Evolutionary conservation across 441 rosid genomes (phyloP).

Genomic region (Sinapis alba): DNA sequence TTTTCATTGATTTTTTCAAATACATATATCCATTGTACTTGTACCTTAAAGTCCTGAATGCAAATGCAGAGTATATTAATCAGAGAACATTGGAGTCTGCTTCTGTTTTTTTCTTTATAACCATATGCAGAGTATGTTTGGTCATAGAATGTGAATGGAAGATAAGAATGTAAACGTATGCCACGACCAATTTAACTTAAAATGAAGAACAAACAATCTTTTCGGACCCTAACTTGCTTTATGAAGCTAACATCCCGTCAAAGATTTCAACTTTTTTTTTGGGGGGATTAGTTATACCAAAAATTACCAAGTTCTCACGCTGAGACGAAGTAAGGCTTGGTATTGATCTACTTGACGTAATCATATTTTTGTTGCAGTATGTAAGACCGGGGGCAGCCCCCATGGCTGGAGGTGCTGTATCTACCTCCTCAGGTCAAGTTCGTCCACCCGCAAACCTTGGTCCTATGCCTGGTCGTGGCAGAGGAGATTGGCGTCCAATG

Average conservation of each 20-base stretch:
- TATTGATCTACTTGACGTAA: constrained; percentile 33
- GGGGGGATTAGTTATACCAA: constrained; percentile 17
- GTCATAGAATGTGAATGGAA: too few species aligned
- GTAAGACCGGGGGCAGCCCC: constrained; percentile 96
- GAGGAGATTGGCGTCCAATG: constrained; percentile 93
- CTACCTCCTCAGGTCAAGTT: constrained; percentile 70
- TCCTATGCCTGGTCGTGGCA: constrained; percentile 80
- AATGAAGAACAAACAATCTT: constrained; percentile 18
- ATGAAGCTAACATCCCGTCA: constrained; percentile 12
- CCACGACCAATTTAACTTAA: constrained; percentile 2
- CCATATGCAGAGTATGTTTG: constrained; percentile 17
- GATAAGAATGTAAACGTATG: constrained; percentile 18
- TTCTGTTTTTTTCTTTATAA: constrained; percentile 2
- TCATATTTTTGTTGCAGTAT: constrained; percentile 69
- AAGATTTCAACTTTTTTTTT: constrained; percentile 11
- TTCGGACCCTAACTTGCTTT: constrained; percentile 23
- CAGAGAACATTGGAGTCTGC: constrained; percentile 8
- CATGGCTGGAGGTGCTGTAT: constrained; percentile 61
- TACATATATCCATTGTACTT: constrained; percentile 43
- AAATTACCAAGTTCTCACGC: constrained; percentile 8
- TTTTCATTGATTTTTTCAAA: constrained; percentile 18
- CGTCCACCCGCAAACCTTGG: constrained; percentile 71
- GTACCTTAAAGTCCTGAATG: constrained; percentile 34
- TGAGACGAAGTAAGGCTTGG: not conserved
- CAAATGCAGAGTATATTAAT: constrained; percentile 30